Percentiles rank a stretch among this genome's conserved stretches.
Evolutionary conservation across 352 stramenopile species (phyloP).

Genomic region (Globisporangium ultimum): DNA sequence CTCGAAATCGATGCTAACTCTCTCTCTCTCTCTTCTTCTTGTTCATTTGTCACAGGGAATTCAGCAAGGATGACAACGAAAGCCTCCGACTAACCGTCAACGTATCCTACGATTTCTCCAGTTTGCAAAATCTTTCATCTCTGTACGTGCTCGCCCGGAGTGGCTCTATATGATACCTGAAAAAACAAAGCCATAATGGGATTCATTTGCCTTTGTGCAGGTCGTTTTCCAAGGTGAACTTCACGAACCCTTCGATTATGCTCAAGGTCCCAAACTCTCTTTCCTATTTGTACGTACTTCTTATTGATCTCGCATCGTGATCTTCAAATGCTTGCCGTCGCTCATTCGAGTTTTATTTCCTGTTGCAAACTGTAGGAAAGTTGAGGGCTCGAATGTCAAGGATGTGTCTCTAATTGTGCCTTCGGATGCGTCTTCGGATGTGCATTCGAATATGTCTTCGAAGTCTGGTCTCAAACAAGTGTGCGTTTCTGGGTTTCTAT

Average conservation of each 20-base stretch:
- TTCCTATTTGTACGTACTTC: conserved; percentile 2
- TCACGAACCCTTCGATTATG: not conserved
- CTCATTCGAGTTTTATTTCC: not conserved
- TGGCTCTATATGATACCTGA: not conserved
- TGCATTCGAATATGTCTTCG: not conserved
- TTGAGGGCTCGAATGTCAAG: not conserved
- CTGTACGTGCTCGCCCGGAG: not conserved
- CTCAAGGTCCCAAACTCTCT: not conserved
- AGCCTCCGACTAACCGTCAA: not conserved
- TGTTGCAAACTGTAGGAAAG: not conserved
- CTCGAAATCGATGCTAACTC: too few relatives aligned
- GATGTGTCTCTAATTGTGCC: not conserved
- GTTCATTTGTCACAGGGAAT: too few relatives aligned
- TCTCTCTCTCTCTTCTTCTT: too few relatives aligned
- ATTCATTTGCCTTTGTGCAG: not conserved
- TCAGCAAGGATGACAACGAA: too few relatives aligned
- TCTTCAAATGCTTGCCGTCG: not conserved
- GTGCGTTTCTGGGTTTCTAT: not conserved
- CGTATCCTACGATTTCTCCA: not conserved
- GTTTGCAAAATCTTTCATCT: not conserved
- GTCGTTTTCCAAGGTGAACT: conserved; percentile 1
- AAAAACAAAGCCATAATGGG: not conserved
- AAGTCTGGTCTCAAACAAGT: not conserved
- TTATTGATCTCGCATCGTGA: not conserved
- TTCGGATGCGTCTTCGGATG: not conserved